These are phyloP conservation scores for Paramecium pentaurelia DNA, from an alignment of 73 alveolate species.

Conservation along the genomic window DNA sequence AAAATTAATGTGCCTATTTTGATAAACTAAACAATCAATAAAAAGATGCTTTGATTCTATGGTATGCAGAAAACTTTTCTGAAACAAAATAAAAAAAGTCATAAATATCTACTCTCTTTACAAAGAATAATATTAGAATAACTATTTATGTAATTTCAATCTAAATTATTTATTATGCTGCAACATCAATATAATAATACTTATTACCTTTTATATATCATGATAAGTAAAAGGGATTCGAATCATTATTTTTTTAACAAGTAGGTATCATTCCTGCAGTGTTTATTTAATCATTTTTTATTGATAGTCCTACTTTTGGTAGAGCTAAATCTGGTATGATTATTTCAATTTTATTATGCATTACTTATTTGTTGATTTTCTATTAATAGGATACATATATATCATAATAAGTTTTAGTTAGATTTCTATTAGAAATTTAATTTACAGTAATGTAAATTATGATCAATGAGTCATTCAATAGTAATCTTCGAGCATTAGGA, in stretches of 20 bases:
- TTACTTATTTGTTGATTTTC: background rate
- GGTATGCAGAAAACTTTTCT: conserved; percentile 3
- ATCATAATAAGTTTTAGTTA: background rate
- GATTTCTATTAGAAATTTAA: background rate
- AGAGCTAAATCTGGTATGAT: background rate
- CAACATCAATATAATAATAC: background rate
- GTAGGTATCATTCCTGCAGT: background rate
- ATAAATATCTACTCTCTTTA: background rate
- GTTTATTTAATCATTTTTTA: background rate
- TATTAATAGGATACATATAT: background rate
- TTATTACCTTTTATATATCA: background rate
- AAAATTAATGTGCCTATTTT: background rate
- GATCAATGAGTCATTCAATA: background rate
- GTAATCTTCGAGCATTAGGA: background rate
- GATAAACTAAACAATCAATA: background rate
- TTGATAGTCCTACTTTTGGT: conserved; percentile 5
- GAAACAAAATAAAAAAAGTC: background rate
- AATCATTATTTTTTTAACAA: background rate
- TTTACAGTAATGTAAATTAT: conserved; percentile 5
- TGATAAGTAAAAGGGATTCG: background rate
- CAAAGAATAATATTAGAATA: background rate
- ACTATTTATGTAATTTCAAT: background rate
- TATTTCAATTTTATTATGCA: background rate
- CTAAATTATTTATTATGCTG: background rate
- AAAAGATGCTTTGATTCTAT: background rate